Evolutionary conservation across 2,329 filamentous ascomycete species (phyloP).

Genomic region (Graphiopsis chlorocephala): DNA sequence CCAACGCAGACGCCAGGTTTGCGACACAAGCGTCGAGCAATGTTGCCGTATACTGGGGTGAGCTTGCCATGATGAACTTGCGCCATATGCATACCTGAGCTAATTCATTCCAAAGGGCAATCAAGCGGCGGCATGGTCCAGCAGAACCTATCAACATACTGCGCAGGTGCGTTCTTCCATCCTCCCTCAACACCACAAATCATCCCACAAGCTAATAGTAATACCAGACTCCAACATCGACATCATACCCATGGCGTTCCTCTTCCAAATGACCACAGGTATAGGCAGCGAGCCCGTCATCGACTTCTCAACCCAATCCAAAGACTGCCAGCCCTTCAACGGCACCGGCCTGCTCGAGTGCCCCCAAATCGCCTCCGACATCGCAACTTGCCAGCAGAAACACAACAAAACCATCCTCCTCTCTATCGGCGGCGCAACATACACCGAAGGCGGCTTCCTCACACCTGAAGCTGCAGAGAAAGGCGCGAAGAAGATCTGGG

Average conservation of each 20-base stretch:
- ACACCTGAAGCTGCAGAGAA: constrained; percentile 51
- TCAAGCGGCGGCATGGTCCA: constrained; percentile 13
- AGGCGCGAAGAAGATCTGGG: constrained; percentile 65
- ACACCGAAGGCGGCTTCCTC: constrained; percentile 65
- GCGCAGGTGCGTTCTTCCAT: background rate
- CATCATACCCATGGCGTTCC: constrained; percentile 64
- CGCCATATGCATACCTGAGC: background rate
- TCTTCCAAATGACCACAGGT: constrained; percentile 54
- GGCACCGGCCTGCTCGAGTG: constrained; percentile 61
- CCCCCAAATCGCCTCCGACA: constrained; percentile 58
- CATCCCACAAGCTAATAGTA: background rate
- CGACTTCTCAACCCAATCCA: constrained; percentile 65
- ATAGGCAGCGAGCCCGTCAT: constrained; percentile 50
- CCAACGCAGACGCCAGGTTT: background rate
- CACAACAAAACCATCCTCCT: constrained; percentile 69
- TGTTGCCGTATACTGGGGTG: constrained; percentile 66
- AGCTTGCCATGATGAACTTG: constrained; percentile 20
- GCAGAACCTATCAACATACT: constrained; percentile 10
- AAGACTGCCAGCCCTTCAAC: constrained; percentile 58
- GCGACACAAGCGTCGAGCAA: constrained; percentile 38
- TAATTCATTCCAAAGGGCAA: background rate
- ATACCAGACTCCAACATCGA: constrained; percentile 52
- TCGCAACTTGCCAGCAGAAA: constrained; percentile 57
- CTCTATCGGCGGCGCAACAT: constrained; percentile 69
- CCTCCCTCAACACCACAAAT: background rate